These are phyloP conservation scores for Oryza officinalis DNA, from an alignment of 176 grass and related monocot species.

Conservation along the genomic window DNA sequence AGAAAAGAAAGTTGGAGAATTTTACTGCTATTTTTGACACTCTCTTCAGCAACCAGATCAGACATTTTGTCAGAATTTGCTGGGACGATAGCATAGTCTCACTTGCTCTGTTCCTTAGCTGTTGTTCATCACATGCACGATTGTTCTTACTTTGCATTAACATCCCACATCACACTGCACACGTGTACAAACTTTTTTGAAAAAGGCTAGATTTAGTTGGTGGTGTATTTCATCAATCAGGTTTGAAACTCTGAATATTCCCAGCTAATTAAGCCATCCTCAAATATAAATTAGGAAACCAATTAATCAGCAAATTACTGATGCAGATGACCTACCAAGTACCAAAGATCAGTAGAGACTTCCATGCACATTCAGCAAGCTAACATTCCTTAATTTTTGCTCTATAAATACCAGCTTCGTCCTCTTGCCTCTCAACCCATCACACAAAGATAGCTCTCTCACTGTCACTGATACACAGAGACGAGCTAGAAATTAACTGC, in stretches of 20 bases:
- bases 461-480: no score
- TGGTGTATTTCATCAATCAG: background rate
- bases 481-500: no score
- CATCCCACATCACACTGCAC: background rate
- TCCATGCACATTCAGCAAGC: background rate
- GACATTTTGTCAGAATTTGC: background rate
- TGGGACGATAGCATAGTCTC: background rate
- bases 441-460: background rate
- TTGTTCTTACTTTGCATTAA: background rate
- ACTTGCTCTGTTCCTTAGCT: background rate
- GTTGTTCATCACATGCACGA: background rate
- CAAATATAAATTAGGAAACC: background rate
- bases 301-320: background rate
- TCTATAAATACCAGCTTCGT: background rate
- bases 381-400: background rate
- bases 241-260: slow-evolving; percentile 16
- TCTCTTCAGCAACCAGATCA: background rate
- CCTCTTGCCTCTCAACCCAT: background rate
- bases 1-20: background rate
- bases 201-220: background rate
- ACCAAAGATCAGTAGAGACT: background rate
- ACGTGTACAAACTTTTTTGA: background rate
- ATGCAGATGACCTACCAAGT: background rate
- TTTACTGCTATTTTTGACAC: background rate
- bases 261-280: background rate